Percentiles rank a stretch among this genome's conserved stretches.
These are phyloP conservation scores for Glonium stellatum DNA, from an alignment of 495 filamentous ascomycete species.

Conservation along the genomic window DNA sequence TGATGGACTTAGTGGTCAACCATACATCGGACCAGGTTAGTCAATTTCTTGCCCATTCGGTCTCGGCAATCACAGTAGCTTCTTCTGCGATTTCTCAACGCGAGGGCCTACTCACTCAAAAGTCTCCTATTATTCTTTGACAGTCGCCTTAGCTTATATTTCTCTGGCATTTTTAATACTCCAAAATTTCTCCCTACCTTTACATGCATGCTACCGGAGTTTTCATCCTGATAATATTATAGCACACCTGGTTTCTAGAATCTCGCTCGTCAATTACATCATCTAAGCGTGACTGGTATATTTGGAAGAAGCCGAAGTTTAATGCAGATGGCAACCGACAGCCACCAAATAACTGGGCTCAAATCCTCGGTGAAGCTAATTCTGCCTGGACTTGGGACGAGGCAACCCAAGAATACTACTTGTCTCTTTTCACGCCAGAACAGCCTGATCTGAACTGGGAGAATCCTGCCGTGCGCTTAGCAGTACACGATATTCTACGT, in stretches of 20 bases:
- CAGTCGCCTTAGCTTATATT: neutral
- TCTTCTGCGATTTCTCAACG: no score
- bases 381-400: constrained; percentile 51
- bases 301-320: constrained; percentile 48
- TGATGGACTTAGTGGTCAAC: constrained; percentile 55
- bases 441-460: constrained; percentile 55
- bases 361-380: constrained; percentile 45
- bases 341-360: constrained; percentile 56
- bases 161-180: neutral
- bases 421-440: constrained; percentile 45
- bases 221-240: constrained; percentile 2
- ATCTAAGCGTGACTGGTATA: constrained; percentile 55
- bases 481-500: constrained; percentile 45
- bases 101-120: no score
- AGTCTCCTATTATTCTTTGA: no score
- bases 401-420: constrained; percentile 46
- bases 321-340: constrained; percentile 44
- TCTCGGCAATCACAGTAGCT: neutral
- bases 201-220: no score
- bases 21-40: constrained; percentile 47
- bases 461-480: constrained; percentile 42
- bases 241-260: constrained; percentile 53
- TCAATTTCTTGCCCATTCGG: neutral
- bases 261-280: constrained; percentile 42
- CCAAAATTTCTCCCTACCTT: neutral